Conservation (phyloP, 331 rosid genomes). For the Quercus tomentella region DNA sequence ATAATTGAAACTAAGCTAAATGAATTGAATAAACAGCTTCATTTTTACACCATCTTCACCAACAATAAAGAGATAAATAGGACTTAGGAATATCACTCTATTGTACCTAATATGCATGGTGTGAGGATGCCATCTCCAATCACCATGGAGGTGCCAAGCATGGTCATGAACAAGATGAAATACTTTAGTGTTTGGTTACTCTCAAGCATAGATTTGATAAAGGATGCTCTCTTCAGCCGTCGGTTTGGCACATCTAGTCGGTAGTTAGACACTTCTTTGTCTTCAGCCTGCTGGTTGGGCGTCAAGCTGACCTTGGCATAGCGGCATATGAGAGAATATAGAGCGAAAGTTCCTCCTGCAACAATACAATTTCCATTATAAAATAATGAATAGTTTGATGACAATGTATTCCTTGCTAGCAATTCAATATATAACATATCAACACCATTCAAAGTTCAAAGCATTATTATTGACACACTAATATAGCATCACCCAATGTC, state of each 20-base stretch:
- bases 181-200: conserved; percentile 30
- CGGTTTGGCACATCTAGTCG: conserved; percentile 26
- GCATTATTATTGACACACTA: too few species aligned
- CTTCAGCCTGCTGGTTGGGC: conserved; percentile 53
- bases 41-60: too few species aligned
- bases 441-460: too few species aligned
- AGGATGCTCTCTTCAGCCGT: conserved; percentile 37
- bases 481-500: background rate
- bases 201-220: conserved; percentile 41
- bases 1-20: too few species aligned
- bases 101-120: conserved; percentile 62
- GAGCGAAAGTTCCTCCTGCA: conserved; percentile 74
- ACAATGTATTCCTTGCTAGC: background rate
- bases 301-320: conserved; percentile 50
- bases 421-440: too few species aligned
- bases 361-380: background rate
- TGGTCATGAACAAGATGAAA: conserved; percentile 45
- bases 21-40: background rate
- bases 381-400: background rate
- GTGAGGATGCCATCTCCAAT: conserved; percentile 81
- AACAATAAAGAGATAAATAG: too few species aligned
- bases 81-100: too few species aligned
- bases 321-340: conserved; percentile 65
- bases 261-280: conserved; percentile 48
- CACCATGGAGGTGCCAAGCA: conserved; percentile 81